Percentiles rank a stretch among this genome's conserved stretches.
These are phyloP conservation scores for Pythium sp. DNA, from an alignment of 352 stramenopile genomes.

Conservation along the genomic window DNA sequence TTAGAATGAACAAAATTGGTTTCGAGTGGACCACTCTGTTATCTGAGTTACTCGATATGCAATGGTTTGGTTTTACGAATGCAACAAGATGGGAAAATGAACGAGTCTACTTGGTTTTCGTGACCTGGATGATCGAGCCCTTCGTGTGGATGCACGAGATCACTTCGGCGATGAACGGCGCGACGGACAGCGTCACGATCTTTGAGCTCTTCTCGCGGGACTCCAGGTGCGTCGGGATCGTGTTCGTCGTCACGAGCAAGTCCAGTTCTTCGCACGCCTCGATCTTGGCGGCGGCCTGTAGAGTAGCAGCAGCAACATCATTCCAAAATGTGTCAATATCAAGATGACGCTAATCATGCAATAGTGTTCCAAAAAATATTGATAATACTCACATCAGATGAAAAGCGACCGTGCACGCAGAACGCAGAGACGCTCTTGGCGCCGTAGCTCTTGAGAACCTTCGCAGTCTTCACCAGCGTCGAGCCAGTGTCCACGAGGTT, in stretches of 20 bases:
- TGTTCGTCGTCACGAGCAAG: conserved; percentile 85
- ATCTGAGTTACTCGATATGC: not conserved
- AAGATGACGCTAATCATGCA: not conserved
- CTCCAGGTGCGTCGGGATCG: conserved; percentile 54
- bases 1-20: not conserved
- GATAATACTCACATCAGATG: conserved; percentile 47
- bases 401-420: conserved; percentile 84
- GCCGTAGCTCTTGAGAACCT: conserved; percentile 76
- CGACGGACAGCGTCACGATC: conserved; percentile 84
- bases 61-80: not conserved
- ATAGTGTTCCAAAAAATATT: not conserved
- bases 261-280: conserved; percentile 75
- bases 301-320: not conserved
- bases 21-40: not conserved
- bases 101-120: conserved; percentile 64
- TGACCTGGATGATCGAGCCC: conserved; percentile 80
- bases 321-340: not conserved
- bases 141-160: conserved; percentile 89
- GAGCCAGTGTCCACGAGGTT: conserved; percentile 85
- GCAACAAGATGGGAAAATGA: not conserved
- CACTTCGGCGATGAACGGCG: conserved; percentile 85
- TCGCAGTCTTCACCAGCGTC: conserved; percentile 79
- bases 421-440: conserved; percentile 81
- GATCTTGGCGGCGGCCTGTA: conserved; percentile 52
- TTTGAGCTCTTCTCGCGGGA: conserved; percentile 44